Percentiles rank a stretch among this genome's conserved stretches.
Evolutionary conservation across 345 rosid species (phyloP).

Genomic region (Corymbia maculata): DNA sequence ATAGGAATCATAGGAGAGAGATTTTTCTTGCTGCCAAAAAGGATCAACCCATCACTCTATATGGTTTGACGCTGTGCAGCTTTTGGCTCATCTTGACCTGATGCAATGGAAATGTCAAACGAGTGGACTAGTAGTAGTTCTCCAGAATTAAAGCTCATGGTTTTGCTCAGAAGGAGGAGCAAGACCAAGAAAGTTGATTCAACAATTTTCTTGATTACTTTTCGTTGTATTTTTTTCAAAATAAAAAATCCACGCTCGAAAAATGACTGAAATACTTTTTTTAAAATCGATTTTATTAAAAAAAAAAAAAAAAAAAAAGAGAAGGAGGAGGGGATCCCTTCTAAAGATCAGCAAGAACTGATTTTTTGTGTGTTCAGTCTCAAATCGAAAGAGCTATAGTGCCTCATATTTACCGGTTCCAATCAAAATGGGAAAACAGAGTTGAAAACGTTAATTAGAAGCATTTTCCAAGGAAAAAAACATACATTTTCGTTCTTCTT

Average conservation of each 20-base stretch:
- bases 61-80: conserved; percentile 10
- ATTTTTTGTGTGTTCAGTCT: background rate
- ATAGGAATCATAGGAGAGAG: background rate
- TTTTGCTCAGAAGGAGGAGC: background rate
- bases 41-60: background rate
- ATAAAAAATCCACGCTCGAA: too few species aligned
- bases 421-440: background rate
- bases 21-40: background rate
- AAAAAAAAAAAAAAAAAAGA: too few species aligned
- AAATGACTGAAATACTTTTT: background rate
- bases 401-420: background rate
- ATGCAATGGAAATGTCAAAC: conserved; percentile 67
- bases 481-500: background rate
- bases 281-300: too few species aligned
- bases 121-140: background rate
- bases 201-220: background rate
- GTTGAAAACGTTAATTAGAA: background rate
- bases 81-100: conserved; percentile 5
- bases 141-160: background rate
- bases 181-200: background rate
- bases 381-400: background rate
- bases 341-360: background rate
- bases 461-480: background rate
- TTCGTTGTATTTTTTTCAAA: background rate
- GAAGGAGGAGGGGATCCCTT: too few species aligned